phyloP scores from a whole-genome alignment of 805 yeast species.

The Cyberlindnera maclurae region DNA sequence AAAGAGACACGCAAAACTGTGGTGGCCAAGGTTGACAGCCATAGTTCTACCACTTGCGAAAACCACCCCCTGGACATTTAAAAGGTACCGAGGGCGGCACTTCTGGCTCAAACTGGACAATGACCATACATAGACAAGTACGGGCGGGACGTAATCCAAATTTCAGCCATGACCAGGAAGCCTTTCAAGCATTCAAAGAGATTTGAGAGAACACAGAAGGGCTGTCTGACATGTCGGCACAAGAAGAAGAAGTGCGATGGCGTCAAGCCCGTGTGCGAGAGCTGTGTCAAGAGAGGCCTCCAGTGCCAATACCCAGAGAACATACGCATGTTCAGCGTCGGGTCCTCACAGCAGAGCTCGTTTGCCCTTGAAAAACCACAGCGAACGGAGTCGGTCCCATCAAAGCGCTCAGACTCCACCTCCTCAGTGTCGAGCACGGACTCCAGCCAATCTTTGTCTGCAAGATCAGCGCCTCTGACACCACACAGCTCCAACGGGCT shows the following conservation, averaged over 20 bases:
- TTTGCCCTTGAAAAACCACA: not conserved
- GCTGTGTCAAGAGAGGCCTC: slow-evolving; percentile 20
- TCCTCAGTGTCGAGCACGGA: too few relatives aligned
- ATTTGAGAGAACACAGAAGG: slow-evolving; percentile 23
- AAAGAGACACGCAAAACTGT: not conserved
- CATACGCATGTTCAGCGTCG: slow-evolving; percentile 17
- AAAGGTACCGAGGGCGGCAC: too few relatives aligned
- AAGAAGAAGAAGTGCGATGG: slow-evolving; percentile 27
- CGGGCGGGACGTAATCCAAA: not conserved
- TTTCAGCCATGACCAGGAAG: slow-evolving; percentile 4
- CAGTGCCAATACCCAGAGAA: slow-evolving; percentile 22
- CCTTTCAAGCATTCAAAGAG: slow-evolving; percentile 21
- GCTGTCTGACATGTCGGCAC: slow-evolving; percentile 24
- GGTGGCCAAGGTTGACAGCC: not conserved
- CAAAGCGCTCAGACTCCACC: not conserved
- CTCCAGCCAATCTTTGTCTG: too few relatives aligned
- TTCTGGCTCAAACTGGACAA: too few relatives aligned
- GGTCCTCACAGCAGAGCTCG: slow-evolving; percentile 2
- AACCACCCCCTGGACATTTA: too few relatives aligned
- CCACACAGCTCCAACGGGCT: not conserved
- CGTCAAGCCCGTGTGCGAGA: slow-evolving; percentile 19
- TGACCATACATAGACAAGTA: not conserved
- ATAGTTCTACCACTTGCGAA: not conserved
- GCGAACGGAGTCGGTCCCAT: not conserved
- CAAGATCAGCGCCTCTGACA: too few relatives aligned